A percentile compares a stretch with the other conserved stretches of the same genome.
Evolutionary conservation across 2,329 filamentous ascomycete species (phyloP).

Genomic region (Dothideomycetidae sp.): DNA sequence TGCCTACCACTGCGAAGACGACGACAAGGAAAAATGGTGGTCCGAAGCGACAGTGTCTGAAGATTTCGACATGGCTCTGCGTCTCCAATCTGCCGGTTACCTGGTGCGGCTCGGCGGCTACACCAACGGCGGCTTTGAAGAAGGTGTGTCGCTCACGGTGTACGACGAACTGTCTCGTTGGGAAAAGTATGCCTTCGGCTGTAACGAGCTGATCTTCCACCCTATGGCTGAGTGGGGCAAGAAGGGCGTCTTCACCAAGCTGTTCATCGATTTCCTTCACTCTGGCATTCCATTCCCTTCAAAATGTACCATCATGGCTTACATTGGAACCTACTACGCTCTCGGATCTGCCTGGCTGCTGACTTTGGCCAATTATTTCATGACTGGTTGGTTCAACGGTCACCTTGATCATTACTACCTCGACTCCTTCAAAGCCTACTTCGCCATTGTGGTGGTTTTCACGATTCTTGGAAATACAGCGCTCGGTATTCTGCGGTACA

Average conservation of each 20-base stretch:
- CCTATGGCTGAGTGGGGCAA: conserved; percentile 59
- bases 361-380: conserved; percentile 60
- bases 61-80: conserved; percentile 70
- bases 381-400: conserved; percentile 62
- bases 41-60: conserved; percentile 68
- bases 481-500: conserved; percentile 59
- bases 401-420: conserved; percentile 70
- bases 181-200: conserved; percentile 80
- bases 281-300: conserved; percentile 62
- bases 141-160: conserved; percentile 70
- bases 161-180: conserved; percentile 74
- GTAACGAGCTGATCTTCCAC: conserved; percentile 70
- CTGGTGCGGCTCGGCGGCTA: conserved; percentile 59
- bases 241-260: conserved; percentile 61
- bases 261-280: conserved; percentile 60
- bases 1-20: conserved; percentile 53
- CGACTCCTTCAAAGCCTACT: conserved; percentile 66
- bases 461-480: conserved; percentile 60
- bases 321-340: conserved; percentile 69
- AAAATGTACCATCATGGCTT: conserved; percentile 62
- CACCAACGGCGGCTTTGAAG: conserved; percentile 64
- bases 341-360: conserved; percentile 63
- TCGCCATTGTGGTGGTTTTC: conserved; percentile 67
- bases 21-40: conserved; percentile 62
- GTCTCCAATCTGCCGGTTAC: conserved; percentile 58